phyloP scores from a whole-genome alignment of 1,284 basidiomycete species.

The Macrocystidia cucumis region DNA sequence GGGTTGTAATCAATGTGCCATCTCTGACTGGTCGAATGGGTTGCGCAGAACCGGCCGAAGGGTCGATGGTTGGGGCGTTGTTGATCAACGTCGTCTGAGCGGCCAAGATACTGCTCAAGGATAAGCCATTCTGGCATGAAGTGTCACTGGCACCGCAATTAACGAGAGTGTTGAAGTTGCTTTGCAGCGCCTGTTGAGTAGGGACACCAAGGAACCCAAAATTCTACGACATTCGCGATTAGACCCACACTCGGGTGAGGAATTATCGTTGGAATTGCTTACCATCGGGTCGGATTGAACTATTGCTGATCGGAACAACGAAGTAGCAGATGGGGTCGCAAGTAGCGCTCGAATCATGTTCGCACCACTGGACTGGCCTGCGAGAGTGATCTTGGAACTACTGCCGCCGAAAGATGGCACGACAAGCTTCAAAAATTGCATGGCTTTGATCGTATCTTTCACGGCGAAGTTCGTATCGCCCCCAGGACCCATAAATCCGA shows the following conservation, averaged over 20 bases:
- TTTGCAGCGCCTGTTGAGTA: slow-evolving; percentile 49
- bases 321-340: slow-evolving; percentile 55
- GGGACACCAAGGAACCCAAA: slow-evolving; percentile 59
- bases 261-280: slow-evolving; percentile 11
- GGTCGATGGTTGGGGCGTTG: slow-evolving; percentile 33
- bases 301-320: slow-evolving; percentile 67
- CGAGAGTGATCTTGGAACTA: slow-evolving; percentile 63
- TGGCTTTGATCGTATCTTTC: slow-evolving; percentile 60
- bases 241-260: neutral
- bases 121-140: slow-evolving; percentile 43
- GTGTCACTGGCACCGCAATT: slow-evolving; percentile 37
- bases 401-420: slow-evolving; percentile 65
- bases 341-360: slow-evolving; percentile 72
- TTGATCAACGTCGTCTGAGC: slow-evolving; percentile 34
- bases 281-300: slow-evolving; percentile 86
- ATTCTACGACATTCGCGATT: slow-evolving; percentile 32
- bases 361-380: slow-evolving; percentile 86
- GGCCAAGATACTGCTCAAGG: slow-evolving; percentile 43
- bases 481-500: slow-evolving; percentile 69
- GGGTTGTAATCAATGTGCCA: slow-evolving; percentile 46
- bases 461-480: slow-evolving; percentile 66
- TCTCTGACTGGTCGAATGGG: slow-evolving; percentile 61
- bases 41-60: slow-evolving; percentile 43
- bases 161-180: slow-evolving; percentile 42
- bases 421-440: slow-evolving; percentile 60